These are phyloP conservation scores for Dorcoceras hygrometricum DNA, from an alignment of 257 asterid species.

Conservation along the genomic window DNA sequence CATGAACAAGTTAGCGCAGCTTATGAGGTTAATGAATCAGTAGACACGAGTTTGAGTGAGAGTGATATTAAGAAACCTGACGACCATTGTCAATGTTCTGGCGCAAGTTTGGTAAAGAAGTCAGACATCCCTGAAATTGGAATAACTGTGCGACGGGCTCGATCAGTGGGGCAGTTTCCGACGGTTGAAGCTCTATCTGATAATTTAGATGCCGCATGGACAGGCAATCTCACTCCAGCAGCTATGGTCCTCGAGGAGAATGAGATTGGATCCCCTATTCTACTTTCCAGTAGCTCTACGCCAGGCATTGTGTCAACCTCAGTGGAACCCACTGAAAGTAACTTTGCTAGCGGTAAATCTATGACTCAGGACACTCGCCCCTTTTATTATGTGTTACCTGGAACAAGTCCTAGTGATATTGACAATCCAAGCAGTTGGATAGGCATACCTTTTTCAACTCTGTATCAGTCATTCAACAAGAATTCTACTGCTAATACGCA, in stretches of 20 bases:
- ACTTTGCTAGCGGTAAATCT: slow-evolving; percentile 25
- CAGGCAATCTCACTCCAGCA: slow-evolving; percentile 46
- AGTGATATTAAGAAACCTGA: slow-evolving; percentile 29
- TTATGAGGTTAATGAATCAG: slow-evolving; percentile 35
- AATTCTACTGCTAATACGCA: slow-evolving; percentile 30
- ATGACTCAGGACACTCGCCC: slow-evolving; percentile 27
- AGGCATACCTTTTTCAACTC: slow-evolving; percentile 39
- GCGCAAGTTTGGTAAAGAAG: slow-evolving; percentile 30
- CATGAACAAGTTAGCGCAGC: slow-evolving; percentile 30
- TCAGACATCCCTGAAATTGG: slow-evolving; percentile 31
- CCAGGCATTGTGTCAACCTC: slow-evolving; percentile 23
- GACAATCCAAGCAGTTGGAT: slow-evolving; percentile 51
- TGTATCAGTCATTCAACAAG: slow-evolving; percentile 39
- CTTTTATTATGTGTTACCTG: slow-evolving; percentile 29
- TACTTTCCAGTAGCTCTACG: slow-evolving; percentile 27
- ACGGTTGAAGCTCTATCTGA: slow-evolving; percentile 50
- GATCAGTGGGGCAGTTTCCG: slow-evolving; percentile 57
- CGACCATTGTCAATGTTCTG: slow-evolving; percentile 32
- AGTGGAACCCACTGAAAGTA: slow-evolving; percentile 27
- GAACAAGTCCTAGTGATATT: slow-evolving; percentile 31
- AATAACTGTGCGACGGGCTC: slow-evolving; percentile 51
- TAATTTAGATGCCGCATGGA: slow-evolving; percentile 54
- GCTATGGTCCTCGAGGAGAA: slow-evolving; percentile 23
- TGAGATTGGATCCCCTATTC: slow-evolving; percentile 29
- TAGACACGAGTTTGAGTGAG: slow-evolving; percentile 32